A percentile compares a stretch with the other conserved stretches of the same genome.
These are phyloP conservation scores for Lecanicillium sp. DNA, from an alignment of 2,329 filamentous ascomycete genomes.

Conservation along the genomic window DNA sequence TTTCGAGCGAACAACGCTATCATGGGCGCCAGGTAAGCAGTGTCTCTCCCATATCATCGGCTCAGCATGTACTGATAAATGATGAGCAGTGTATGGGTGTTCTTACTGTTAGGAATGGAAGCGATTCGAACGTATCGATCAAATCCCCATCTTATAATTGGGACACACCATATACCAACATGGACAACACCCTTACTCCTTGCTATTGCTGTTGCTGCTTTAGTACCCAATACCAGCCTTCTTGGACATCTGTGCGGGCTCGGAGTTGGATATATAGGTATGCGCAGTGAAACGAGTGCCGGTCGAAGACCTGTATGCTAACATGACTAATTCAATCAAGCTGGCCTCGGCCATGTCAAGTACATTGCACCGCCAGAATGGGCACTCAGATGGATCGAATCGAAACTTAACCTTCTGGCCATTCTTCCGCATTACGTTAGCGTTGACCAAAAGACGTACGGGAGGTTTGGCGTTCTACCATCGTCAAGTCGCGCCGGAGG, in stretches of 20 bases:
- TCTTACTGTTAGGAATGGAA: slow-evolving; percentile 77
- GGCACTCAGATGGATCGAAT: slow-evolving; percentile 79
- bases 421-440: slow-evolving; percentile 87
- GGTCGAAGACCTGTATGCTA: slow-evolving; percentile 5
- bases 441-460: slow-evolving; percentile 92
- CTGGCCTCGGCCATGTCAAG: slow-evolving; percentile 80
- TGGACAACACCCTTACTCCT: slow-evolving; percentile 83
- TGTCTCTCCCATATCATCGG: too few species aligned
- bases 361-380: slow-evolving; percentile 85
- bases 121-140: slow-evolving; percentile 75
- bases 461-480: slow-evolving; percentile 82
- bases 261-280: slow-evolving; percentile 79
- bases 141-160: slow-evolving; percentile 67
- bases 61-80: neutral
- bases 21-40: slow-evolving; percentile 67
- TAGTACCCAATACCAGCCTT: slow-evolving; percentile 75
- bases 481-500: slow-evolving; percentile 33
- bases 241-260: slow-evolving; percentile 81
- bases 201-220: slow-evolving; percentile 63
- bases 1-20: slow-evolving; percentile 64
- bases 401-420: slow-evolving; percentile 75
- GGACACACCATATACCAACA: slow-evolving; percentile 66
- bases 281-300: slow-evolving; percentile 24
- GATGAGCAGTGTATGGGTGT: slow-evolving; percentile 74
- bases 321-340: slow-evolving; percentile 30